Conservation (phyloP, 768 basidiomycete genomes). For the Fistulinella prunicolor region DNA sequence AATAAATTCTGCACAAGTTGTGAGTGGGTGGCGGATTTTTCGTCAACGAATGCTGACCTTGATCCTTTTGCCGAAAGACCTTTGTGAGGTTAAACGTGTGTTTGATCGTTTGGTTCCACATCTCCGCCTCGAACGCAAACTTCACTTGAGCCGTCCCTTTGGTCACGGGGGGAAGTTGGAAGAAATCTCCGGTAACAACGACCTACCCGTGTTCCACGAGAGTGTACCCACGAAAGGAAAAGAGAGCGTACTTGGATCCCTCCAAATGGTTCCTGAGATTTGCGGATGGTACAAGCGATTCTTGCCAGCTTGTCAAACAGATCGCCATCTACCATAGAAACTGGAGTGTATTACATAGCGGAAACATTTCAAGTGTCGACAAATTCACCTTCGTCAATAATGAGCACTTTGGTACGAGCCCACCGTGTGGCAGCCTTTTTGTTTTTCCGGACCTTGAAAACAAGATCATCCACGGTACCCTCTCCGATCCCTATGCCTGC, state of each 20-base stretch:
- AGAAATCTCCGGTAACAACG: constrained; percentile 95
- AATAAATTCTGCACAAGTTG: constrained; percentile 67
- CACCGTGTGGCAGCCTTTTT: constrained; percentile 80
- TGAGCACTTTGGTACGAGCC: constrained; percentile 79
- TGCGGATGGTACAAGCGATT: constrained; percentile 65
- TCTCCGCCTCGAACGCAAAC: constrained; percentile 88
- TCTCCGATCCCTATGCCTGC: constrained; percentile 88
- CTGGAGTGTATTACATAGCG: constrained; percentile 38
- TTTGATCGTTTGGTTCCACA: constrained; percentile 72
- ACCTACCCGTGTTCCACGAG: constrained; percentile 44
- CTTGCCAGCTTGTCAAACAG: constrained; percentile 86
- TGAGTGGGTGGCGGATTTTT: background rate
- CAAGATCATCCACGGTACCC: constrained; percentile 59
- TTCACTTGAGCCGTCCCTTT: constrained; percentile 59
- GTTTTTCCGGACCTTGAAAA: constrained; percentile 71
- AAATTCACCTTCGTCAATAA: constrained; percentile 71
- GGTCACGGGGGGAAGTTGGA: constrained; percentile 91
- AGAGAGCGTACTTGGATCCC: constrained; percentile 73
- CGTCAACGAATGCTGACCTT: constrained; percentile 48
- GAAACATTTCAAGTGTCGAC: background rate
- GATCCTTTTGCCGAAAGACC: constrained; percentile 93
- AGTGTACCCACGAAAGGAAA: background rate
- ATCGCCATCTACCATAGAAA: constrained; percentile 96
- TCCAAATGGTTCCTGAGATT: constrained; percentile 74
- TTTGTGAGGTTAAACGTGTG: constrained; percentile 90